phyloP scores from a whole-genome alignment of 805 yeast species.

The Clavispora asparagi region DNA sequence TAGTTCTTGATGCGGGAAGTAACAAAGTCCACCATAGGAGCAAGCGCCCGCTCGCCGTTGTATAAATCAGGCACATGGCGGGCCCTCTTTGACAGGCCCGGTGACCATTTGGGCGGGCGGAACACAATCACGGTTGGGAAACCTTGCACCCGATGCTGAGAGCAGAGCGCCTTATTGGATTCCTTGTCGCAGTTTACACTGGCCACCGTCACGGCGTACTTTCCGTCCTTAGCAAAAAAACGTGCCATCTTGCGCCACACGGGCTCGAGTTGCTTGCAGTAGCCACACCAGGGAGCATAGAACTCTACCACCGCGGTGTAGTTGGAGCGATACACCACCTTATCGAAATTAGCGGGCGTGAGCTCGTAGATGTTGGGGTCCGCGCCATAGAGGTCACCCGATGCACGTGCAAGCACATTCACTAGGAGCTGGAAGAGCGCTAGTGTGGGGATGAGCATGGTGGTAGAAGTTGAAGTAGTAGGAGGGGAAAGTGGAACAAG shows the following conservation, averaged over 20 bases:
- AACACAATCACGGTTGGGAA: constrained; percentile 82
- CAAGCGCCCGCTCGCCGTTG: constrained; percentile 55
- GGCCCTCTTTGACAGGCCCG: constrained; percentile 14
- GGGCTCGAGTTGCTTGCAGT: constrained; percentile 70
- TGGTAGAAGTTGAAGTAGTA: neutral
- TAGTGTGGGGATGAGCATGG: neutral
- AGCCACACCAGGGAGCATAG: constrained; percentile 98
- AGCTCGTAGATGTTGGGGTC: constrained; percentile 51
- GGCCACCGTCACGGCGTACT: constrained; percentile 56
- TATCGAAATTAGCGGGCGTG: constrained; percentile 53
- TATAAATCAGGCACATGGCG: constrained; percentile 53
- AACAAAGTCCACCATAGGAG: constrained; percentile 50
- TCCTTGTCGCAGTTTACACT: constrained; percentile 83
- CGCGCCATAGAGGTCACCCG: constrained; percentile 33
- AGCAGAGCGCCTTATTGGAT: constrained; percentile 64
- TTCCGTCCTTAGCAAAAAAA: constrained; percentile 43
- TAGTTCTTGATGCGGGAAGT: constrained; percentile 61
- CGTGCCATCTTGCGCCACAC: constrained; percentile 62
- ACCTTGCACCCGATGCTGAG: constrained; percentile 59
- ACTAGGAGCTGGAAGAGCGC: constrained; percentile 1
- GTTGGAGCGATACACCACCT: constrained; percentile 62
- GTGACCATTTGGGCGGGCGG: constrained; percentile 68
- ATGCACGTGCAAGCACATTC: constrained; percentile 8
- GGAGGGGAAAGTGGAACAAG: no score
- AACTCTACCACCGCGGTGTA: constrained; percentile 82